Conservation (phyloP, 2,329 filamentous ascomycete species). For the Hyphodiscus sp. region DNA sequence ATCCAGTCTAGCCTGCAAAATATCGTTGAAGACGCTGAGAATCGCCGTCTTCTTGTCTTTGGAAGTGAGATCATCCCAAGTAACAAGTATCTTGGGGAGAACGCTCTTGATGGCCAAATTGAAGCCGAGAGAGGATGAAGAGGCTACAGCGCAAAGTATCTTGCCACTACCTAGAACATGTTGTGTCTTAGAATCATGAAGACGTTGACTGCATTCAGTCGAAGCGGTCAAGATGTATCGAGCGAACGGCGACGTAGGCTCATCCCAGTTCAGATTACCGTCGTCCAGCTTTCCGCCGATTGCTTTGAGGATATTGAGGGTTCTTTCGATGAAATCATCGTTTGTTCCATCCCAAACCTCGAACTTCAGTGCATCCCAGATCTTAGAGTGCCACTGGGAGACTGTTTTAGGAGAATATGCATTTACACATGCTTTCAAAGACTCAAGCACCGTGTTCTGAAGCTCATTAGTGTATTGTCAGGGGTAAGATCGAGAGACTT, state of each 20-base stretch:
- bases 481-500: constrained; percentile 1
- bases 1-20: constrained; percentile 21
- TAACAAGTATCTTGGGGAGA: constrained; percentile 15
- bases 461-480: constrained; percentile 10
- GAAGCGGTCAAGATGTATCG: constrained; percentile 4
- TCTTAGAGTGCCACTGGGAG: constrained; percentile 15
- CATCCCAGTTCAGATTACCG: constrained; percentile 2
- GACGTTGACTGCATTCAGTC: constrained; percentile 28
- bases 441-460: constrained; percentile 24
- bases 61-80: constrained; percentile 18
- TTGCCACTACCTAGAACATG: constrained; percentile 21
- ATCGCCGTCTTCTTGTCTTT: constrained; percentile 20
- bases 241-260: constrained; percentile 3
- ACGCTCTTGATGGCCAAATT: constrained; percentile 15
- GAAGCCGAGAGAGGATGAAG: constrained; percentile 17
- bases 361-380: constrained; percentile 30
- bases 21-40: constrained; percentile 23
- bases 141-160: constrained; percentile 20
- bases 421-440: constrained; percentile 15
- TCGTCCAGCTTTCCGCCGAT: constrained; percentile 10
- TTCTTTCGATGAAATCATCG: constrained; percentile 24
- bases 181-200: constrained; percentile 33
- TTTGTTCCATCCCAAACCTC: constrained; percentile 29
- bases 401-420: constrained; percentile 17
- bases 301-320: constrained; percentile 20